Conservation (phyloP, 176 grass and related monocot species). For the Canna indica region DNA sequence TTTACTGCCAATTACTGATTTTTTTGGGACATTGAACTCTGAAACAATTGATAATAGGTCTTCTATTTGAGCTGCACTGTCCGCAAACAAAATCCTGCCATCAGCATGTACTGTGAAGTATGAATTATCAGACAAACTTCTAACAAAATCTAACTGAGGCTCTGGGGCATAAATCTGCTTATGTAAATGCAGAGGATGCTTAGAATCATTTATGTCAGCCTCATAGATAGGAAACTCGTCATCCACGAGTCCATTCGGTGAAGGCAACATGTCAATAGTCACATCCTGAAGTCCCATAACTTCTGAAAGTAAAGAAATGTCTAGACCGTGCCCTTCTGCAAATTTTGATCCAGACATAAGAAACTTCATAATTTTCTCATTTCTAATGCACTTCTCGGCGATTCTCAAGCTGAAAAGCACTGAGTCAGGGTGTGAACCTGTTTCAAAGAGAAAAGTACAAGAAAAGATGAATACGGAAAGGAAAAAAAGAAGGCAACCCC, state of each 20-base stretch:
- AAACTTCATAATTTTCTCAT: constrained; percentile 65
- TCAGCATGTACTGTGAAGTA: constrained; percentile 32
- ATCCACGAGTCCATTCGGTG: constrained; percentile 25
- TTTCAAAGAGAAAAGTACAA: constrained; percentile 7
- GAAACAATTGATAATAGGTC: constrained; percentile 39
- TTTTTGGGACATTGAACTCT: constrained; percentile 39
- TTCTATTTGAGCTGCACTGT: constrained; percentile 44
- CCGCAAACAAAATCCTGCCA: constrained; percentile 46
- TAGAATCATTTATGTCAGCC: constrained; percentile 31
- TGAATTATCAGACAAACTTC: constrained; percentile 18
- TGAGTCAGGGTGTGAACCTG: constrained; percentile 47
- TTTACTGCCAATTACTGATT: constrained; percentile 37
- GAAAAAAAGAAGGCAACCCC: neutral
- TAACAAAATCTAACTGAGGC: constrained; percentile 39
- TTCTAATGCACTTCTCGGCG: constrained; percentile 49
- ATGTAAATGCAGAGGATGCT: constrained; percentile 29
- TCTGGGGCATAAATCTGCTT: constrained; percentile 39
- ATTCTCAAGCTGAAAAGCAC: constrained; percentile 62
- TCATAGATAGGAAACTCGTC: constrained; percentile 45
- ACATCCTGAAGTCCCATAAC: constrained; percentile 31
- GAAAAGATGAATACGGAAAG: neutral
- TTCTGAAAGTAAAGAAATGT: constrained; percentile 46
- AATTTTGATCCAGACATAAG: constrained; percentile 47
- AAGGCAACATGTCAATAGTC: constrained; percentile 28
- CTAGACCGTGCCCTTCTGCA: constrained; percentile 12